phyloP scores from a whole-genome alignment of 2,329 filamentous ascomycete genomes.

The Fusarium dimerum region DNA sequence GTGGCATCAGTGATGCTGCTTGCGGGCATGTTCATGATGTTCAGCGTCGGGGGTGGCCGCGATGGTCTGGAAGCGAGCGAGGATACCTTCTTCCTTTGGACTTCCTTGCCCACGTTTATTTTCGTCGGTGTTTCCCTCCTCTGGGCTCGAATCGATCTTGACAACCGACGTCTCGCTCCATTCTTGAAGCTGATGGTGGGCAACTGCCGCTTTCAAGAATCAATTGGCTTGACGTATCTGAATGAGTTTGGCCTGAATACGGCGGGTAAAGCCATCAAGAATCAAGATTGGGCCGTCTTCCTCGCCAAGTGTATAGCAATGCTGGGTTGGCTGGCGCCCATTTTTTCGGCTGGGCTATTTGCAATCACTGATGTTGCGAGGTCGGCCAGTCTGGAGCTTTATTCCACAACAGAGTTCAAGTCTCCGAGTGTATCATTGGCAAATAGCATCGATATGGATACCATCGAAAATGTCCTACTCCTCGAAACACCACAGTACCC shows the following conservation, averaged over 20 bases:
- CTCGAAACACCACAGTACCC: slow-evolving; percentile 24
- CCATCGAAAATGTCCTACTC: slow-evolving; percentile 22
- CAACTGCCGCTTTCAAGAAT: slow-evolving; percentile 25
- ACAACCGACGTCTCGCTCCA: slow-evolving; percentile 28
- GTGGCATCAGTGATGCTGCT: slow-evolving; percentile 17
- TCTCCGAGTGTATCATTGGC: slow-evolving; percentile 20
- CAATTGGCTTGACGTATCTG: slow-evolving; percentile 29
- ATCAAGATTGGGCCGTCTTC: slow-evolving; percentile 31
- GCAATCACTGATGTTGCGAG: slow-evolving; percentile 21
- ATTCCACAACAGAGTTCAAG: slow-evolving; percentile 20
- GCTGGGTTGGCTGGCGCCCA: slow-evolving; percentile 31
- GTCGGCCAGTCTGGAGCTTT: slow-evolving; percentile 22
- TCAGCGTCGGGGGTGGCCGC: slow-evolving; percentile 17
- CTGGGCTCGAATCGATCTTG: slow-evolving; percentile 28
- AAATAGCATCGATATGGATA: slow-evolving; percentile 11
- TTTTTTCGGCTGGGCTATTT: slow-evolving; percentile 31
- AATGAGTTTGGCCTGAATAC: slow-evolving; percentile 31
- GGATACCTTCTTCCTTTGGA: slow-evolving; percentile 26
- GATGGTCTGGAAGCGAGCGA: slow-evolving; percentile 22
- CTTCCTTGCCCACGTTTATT: slow-evolving; percentile 27
- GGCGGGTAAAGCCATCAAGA: slow-evolving; percentile 23
- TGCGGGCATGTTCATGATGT: slow-evolving; percentile 22
- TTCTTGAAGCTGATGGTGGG: slow-evolving; percentile 25
- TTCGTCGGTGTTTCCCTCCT: slow-evolving; percentile 22
- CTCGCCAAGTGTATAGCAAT: slow-evolving; percentile 26